phyloP scores from a whole-genome alignment of 176 grass and related monocot species.

The Pontederia crassipes region DNA sequence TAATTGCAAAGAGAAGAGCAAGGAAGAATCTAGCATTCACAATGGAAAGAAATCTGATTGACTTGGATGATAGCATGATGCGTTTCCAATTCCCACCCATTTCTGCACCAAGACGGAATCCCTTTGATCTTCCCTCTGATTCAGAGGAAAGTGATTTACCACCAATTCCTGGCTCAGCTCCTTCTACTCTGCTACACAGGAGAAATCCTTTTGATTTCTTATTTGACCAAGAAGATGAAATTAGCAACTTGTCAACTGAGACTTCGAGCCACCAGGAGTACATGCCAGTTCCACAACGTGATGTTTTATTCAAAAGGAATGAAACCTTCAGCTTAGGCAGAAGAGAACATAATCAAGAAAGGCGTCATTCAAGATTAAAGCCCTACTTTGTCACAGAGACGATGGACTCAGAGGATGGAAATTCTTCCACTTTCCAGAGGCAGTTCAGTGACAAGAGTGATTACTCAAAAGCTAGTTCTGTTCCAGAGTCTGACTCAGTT shows the following conservation, averaged over 20 bases:
- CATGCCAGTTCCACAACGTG: constrained; percentile 31
- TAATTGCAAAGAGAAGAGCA: constrained; percentile 74
- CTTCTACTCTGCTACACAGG: constrained; percentile 57
- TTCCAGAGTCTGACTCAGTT: not conserved
- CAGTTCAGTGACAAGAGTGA: constrained; percentile 20
- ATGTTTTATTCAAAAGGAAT: constrained; percentile 57
- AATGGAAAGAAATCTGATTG: constrained; percentile 39
- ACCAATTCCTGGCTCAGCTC: constrained; percentile 75
- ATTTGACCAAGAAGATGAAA: constrained; percentile 39
- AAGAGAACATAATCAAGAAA: constrained; percentile 38
- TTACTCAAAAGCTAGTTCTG: constrained; percentile 7
- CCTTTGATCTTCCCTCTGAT: constrained; percentile 68
- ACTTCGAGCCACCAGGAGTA: constrained; percentile 30
- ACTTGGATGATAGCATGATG: constrained; percentile 27
- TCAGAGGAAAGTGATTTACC: constrained; percentile 28
- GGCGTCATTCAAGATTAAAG: constrained; percentile 40
- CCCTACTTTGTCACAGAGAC: constrained; percentile 47
- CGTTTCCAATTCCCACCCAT: constrained; percentile 40
- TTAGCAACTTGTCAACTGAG: constrained; percentile 24
- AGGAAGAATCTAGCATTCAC: constrained; percentile 35
- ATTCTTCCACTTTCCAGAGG: constrained; percentile 12
- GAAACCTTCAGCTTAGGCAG: constrained; percentile 70
- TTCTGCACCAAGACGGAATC: constrained; percentile 57
- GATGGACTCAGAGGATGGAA: not conserved
- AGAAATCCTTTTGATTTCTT: constrained; percentile 80